These are phyloP conservation scores for Cephaloascus fragrans DNA, from an alignment of 805 yeast species.

Conservation along the genomic window DNA sequence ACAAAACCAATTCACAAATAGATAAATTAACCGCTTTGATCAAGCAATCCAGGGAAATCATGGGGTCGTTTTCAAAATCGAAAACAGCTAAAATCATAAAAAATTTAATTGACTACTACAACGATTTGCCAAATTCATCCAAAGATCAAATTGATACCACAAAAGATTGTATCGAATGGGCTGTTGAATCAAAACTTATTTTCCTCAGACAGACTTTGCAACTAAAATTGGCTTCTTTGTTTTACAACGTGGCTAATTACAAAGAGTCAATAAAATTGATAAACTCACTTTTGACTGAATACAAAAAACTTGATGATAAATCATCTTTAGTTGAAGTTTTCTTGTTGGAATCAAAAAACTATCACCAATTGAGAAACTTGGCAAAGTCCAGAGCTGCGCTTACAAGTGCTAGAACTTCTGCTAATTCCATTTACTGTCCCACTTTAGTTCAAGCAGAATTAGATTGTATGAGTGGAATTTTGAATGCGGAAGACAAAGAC, in stretches of 20 bases:
- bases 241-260: conserved; percentile 49
- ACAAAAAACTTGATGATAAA: conserved; percentile 91
- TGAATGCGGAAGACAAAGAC: conserved; percentile 95
- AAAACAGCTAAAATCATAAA: conserved; percentile 89
- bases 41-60: conserved; percentile 55
- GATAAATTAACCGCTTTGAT: conserved; percentile 53
- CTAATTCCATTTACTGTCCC: conserved; percentile 94
- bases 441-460: conserved; percentile 89
- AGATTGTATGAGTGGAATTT: conserved; percentile 89
- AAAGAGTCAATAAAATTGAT: conserved; percentile 67
- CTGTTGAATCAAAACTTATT: conserved; percentile 70
- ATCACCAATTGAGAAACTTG: conserved; percentile 82
- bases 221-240: conserved; percentile 71
- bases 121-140: conserved; percentile 47
- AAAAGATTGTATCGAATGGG: conserved; percentile 80
- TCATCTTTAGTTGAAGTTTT: conserved; percentile 93
- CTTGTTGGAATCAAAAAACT: conserved; percentile 79
- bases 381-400: conserved; percentile 88
- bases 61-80: conserved; percentile 80
- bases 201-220: conserved; percentile 85
- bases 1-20: conserved; percentile 37
- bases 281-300: conserved; percentile 65
- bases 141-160: conserved; percentile 69
- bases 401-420: conserved; percentile 93
- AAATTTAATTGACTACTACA: conserved; percentile 70